Conservation (phyloP, 768 basidiomycete genomes). For the Chiua virens region DNA sequence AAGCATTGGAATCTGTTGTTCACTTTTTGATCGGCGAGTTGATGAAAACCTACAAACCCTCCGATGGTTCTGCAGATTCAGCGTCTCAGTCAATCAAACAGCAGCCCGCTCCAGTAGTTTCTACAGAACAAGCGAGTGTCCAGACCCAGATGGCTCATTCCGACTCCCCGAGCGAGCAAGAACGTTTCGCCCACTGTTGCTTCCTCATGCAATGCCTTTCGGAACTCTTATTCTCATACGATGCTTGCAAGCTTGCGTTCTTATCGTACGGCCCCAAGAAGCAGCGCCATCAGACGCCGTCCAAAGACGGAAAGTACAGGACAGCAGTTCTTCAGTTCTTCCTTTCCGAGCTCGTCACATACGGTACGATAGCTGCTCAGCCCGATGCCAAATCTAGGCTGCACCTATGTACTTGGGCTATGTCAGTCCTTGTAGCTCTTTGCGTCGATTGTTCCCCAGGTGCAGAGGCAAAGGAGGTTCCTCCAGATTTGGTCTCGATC, state of each 20-base stretch:
- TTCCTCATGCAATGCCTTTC: constrained; percentile 92
- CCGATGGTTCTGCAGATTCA: constrained; percentile 30
- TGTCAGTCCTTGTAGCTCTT: constrained; percentile 89
- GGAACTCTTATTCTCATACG: constrained; percentile 92
- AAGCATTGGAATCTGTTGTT: constrained; percentile 57
- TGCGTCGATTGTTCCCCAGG: constrained; percentile 78
- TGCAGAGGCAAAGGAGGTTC: constrained; percentile 72
- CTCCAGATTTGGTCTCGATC: constrained; percentile 80
- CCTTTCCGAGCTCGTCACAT: constrained; percentile 79
- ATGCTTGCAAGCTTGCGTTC: constrained; percentile 86
- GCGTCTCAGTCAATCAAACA: constrained; percentile 15
- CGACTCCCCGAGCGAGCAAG: constrained; percentile 21
- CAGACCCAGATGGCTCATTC: constrained; percentile 2
- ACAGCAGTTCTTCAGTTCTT: constrained; percentile 75
- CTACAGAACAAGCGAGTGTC: constrained; percentile 15
- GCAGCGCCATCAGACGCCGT: constrained; percentile 49
- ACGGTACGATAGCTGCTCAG: constrained; percentile 67
- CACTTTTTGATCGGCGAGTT: constrained; percentile 76
- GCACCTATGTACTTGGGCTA: constrained; percentile 79
- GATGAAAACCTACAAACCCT: constrained; percentile 56
- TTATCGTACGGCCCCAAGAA: constrained; percentile 73
- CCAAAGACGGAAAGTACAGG: constrained; percentile 71
- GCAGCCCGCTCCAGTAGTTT: constrained; percentile 1
- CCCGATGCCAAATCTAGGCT: constrained; percentile 55
- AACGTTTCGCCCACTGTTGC: constrained; percentile 56